Percentiles rank a stretch among this genome's conserved stretches.
These are phyloP conservation scores for Capronia epimyces DNA, from an alignment of 2,329 filamentous ascomycete genomes.

Conservation along the genomic window DNA sequence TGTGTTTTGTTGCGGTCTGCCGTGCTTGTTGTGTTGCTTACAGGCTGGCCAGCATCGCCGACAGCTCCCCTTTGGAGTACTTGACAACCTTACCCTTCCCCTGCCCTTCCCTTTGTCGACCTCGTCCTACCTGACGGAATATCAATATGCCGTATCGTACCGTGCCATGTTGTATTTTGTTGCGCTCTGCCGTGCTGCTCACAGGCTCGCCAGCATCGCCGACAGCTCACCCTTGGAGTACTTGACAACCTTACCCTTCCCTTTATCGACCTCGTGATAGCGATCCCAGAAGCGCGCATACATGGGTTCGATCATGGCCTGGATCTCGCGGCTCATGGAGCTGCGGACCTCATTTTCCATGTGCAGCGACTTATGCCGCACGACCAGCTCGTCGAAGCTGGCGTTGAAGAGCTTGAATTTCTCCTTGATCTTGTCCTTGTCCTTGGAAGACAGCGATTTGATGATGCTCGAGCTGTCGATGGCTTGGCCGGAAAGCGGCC, in stretches of 20 bases:
- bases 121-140: too few relatives aligned
- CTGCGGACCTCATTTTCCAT: conserved; percentile 89
- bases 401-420: conserved; percentile 91
- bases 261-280: conserved; percentile 96
- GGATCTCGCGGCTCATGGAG: conserved; percentile 75
- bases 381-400: conserved; percentile 81
- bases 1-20: too few relatives aligned
- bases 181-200: too few relatives aligned
- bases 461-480: conserved; percentile 77
- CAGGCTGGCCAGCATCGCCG: too few relatives aligned
- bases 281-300: conserved; percentile 95
- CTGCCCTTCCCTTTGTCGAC: too few relatives aligned
- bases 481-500: conserved; percentile 61
- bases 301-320: conserved; percentile 85
- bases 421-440: conserved; percentile 92
- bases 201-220: conserved; percentile 49
- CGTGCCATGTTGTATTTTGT: too few relatives aligned
- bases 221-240: conserved; percentile 84
- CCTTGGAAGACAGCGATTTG: conserved; percentile 77
- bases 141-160: too few relatives aligned
- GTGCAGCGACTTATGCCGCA: conserved; percentile 71
- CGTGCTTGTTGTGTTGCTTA: too few relatives aligned
- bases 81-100: too few relatives aligned
- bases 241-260: conserved; percentile 96
- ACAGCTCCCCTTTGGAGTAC: too few relatives aligned